Base-by-base conservation (phyloP, 768 basidiomycete genomes). In the Phaffia australis region DNA sequence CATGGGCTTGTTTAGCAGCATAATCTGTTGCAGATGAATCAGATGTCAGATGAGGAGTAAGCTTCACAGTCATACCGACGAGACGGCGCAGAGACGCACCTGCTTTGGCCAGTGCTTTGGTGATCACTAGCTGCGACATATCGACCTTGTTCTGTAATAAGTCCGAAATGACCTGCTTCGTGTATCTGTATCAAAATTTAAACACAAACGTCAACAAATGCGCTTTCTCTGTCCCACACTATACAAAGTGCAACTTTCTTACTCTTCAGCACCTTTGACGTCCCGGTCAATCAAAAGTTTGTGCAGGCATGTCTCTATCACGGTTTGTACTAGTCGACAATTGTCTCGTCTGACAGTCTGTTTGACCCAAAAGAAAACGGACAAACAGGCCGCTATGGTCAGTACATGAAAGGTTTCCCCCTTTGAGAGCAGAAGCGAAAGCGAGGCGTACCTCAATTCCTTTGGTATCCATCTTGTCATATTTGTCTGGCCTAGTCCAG, bases 381-480 rank as follows among this genome's bases (percentile, higher is more conserved):
- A 47, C 56, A 15, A 62, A 29, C 27, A 2, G 16, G n/a, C 25
- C 14, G 30, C 18, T 5, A 19, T 15, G 15, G 19, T 69, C 49
- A 66, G 62, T n/a, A n/a, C 29, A 52, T 14, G 23, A n/a, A 29
- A 2, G 19, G 7, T 55, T 19, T 3, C 21, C 19, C n/a, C n/a
- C n/a, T n/a, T n/a, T n/a, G 11, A 42, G 11, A 42, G 35, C 35
- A 11, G 35, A 42, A 42, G 4, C 35, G 7, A n/a, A 15, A 23
- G 35, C 16, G 25, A 19, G 15, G 65, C 83, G 2, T 63, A 91
- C 93, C 83, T 99, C 95, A 66, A 99, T 98, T 73, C 95, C 95
- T 79, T 99, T 99, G 1, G 94, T 87, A 72, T 99, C 95, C 95
- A 98, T 98, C 79, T 98, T 98, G 77, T 99, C 95, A 71, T 88